Evolutionary conservation across 2,329 filamentous ascomycete genomes (phyloP).

Genomic region (Bipolaris cookei): DNA sequence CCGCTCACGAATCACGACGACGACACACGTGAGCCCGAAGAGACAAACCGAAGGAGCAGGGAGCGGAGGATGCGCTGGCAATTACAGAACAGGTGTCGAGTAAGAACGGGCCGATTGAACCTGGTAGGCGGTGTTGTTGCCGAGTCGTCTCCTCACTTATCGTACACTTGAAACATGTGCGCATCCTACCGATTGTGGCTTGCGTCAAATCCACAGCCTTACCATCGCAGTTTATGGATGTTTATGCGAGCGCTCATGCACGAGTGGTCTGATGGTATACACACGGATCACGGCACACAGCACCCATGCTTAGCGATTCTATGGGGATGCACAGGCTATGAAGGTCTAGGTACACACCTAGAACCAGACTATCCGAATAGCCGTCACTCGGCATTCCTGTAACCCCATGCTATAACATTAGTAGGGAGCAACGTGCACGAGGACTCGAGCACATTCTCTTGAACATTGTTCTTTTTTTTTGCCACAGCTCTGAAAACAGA

Average conservation of each 20-base stretch:
- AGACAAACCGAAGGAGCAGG: constrained; percentile 11
- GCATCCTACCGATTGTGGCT: constrained; percentile 8
- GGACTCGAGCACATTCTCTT: background rate
- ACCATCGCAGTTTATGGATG: background rate
- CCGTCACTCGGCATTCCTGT: constrained; percentile 3
- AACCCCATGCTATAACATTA: background rate
- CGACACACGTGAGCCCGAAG: constrained; percentile 15
- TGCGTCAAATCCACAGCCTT: constrained; percentile 1
- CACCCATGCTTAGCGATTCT: constrained; percentile 5
- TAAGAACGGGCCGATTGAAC: constrained; percentile 12
- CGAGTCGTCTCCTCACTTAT: constrained; percentile 16
- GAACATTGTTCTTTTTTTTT: background rate
- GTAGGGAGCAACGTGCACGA: background rate
- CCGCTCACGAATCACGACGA: constrained; percentile 26
- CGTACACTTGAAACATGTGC: constrained; percentile 22
- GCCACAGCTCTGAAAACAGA: constrained; percentile 11
- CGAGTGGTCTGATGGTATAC: constrained; percentile 11
- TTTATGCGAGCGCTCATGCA: constrained; percentile 13
- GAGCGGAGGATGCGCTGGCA: constrained; percentile 29
- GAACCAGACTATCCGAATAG: constrained; percentile 4
- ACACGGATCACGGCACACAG: constrained; percentile 6
- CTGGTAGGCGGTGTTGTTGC: constrained; percentile 2
- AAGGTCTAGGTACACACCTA: background rate
- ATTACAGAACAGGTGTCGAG: constrained; percentile 12
- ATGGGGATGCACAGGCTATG: background rate